Evolutionary conservation across 1,139 yeast genomes (phyloP), one percentile per base, ranked within the genome.

Genomic region (Spencermartinsiella ligniputridi): DNA sequence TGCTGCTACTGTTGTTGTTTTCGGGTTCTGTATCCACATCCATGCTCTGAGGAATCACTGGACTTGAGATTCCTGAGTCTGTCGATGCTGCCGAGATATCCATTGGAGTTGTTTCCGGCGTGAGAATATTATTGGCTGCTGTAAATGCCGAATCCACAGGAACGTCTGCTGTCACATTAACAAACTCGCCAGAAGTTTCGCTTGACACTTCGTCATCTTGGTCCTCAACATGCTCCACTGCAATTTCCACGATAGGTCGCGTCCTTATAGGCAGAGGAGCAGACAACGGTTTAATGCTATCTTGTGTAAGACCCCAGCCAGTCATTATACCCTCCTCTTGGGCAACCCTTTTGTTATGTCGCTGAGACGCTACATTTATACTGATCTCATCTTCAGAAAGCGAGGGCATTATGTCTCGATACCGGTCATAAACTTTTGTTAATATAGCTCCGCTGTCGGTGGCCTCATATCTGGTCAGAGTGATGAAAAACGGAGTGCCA

Each of bases 401-500:
- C 5, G 32, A 19, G 37, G 36, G 19, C 30, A 41, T 36, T 16
- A 45, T 11, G 19, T 19, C 42, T 13, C 37, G 22, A 39, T 49
- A 48, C 34, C 52, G 39, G 15, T 35, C 39, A 34, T 46, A 44
- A 46, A 87, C 56, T 56, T 83, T 83, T 16, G 63, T 61, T 50
- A 83, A 66, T 21, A 88, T 78, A 0, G 62, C 57, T 2, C 81
- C 82, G 58, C 76, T 79, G 11, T 77, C 71, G 3, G 68, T 71
- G 1, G 71, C 63, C 44, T 81, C 82, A 11, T 68, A 66, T 24
- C 66, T 69, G 3, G 74, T 64, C 20, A 86, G 59, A 0, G 80
- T 74, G 33, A 88, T 70, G 57, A 88, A 83, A 54, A 87, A 78
- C 1, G 97, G 97, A 2, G 83, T 63, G 1, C 89, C 94, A 66